Conservation (phyloP, 257 asterid genomes). For the Agastache rugosa region DNA sequence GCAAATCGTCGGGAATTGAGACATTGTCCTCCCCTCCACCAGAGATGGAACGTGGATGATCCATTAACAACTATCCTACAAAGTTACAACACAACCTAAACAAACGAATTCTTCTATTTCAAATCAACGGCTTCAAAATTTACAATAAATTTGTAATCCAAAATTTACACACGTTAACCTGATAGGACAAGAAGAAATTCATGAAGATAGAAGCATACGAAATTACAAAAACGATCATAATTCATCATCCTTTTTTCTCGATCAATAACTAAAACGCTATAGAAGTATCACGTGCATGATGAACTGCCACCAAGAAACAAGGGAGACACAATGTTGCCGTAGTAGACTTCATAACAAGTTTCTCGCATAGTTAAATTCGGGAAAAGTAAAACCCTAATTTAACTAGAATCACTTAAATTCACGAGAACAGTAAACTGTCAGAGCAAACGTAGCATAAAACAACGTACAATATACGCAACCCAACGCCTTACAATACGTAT, state of each 20-base stretch:
- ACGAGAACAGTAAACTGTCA: constrained; percentile 23
- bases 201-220: constrained; percentile 2
- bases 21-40: constrained; percentile 81
- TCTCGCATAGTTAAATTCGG: neutral
- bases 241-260: neutral
- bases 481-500: neutral
- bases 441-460: constrained; percentile 7
- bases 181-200: constrained; percentile 13
- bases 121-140: constrained; percentile 39
- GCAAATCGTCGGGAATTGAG: constrained; percentile 93
- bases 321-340: neutral
- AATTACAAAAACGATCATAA: neutral
- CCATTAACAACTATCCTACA: constrained; percentile 56
- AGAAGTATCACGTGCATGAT: constrained; percentile 4
- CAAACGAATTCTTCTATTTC: constrained; percentile 31
- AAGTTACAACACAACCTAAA: constrained; percentile 17
- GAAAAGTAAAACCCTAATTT: constrained; percentile 41
- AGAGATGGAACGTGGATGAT: constrained; percentile 67
- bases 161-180: neutral
- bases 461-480: neutral
- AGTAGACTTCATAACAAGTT: neutral
- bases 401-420: constrained; percentile 17
- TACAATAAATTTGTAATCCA: constrained; percentile 4
- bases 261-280: neutral
- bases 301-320: constrained; percentile 23